Evolutionary conservation across 108 stramenopile genomes (phyloP), one percentile per base, ranked within the genome.

Genomic region (Fistulifera pelliculosa): DNA sequence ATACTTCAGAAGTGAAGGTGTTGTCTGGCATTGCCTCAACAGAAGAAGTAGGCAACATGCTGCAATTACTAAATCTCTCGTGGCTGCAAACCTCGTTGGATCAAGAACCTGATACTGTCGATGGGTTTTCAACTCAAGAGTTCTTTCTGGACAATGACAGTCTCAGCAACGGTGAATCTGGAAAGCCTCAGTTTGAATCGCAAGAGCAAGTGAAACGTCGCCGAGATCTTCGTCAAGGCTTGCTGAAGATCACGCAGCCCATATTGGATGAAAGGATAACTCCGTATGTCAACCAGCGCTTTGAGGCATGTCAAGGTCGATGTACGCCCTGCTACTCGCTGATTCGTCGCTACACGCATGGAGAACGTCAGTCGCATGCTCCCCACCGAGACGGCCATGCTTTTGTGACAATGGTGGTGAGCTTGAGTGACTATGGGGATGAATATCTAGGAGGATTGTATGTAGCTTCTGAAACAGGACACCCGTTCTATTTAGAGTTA

Each of bases 321-420:
- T 58, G 56, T 42, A 58, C 56, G 11, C 42, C 56, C 12, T 58
- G 56, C 43, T 58, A 58, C 26, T 58, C 56, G 23, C 56, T 58
- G n/a, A 42, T 58, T 42, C 41, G 56, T 25, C 56, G 56, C 5
- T 58, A 58, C 27, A 26, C 26, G 24, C 22, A 39, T 16, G 56
- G 56, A 10, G 56, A 58, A n/a, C 41, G 56, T 0, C 42, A 44
- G 13, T 45, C 42, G 12, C 56, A 58, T 41, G 56, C 56, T 12
- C 41, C 56, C 4, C 56, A 58, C 24, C 44, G 44, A 26, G 56
- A 58, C 27, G 43, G 15, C 2, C 56, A 58, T 27, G 22, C 56
- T 24, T 44, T 45, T 42, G 43, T 58, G 23, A 58, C 56, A 19
- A 42, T 58, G 26, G 56, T 58, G 19, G 56, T 58, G 25, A 44